Percentiles rank a stretch among this genome's conserved stretches.
Conservation (phyloP, 129 eudicot species). For the Pittosporum tobira region DNA sequence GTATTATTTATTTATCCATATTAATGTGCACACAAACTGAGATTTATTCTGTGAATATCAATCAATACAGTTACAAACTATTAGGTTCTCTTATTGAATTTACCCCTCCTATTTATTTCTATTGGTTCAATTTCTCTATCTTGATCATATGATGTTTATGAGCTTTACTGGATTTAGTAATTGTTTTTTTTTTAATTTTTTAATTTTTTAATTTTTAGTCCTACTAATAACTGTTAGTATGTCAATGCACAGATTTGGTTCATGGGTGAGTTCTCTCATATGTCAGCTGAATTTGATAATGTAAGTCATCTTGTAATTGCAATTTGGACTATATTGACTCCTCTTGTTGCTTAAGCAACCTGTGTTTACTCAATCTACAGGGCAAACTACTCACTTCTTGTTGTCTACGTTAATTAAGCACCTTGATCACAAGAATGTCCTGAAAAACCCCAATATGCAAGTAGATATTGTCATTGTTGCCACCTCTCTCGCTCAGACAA, state of each 20-base stretch:
- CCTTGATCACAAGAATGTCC: slow-evolving; percentile 63
- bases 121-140: no score
- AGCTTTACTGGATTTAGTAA: background rate
- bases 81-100: no score
- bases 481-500: slow-evolving; percentile 40
- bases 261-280: slow-evolving; percentile 62
- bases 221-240: slow-evolving; percentile 6
- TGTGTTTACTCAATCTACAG: slow-evolving; percentile 27
- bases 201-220: background rate
- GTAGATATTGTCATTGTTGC: slow-evolving; percentile 46
- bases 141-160: no score
- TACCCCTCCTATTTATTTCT: no score
- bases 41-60: no score
- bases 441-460: slow-evolving; percentile 41
- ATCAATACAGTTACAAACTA: no score
- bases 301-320: slow-evolving; percentile 30
- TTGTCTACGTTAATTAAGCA: slow-evolving; percentile 55
- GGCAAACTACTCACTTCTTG: slow-evolving; percentile 48
- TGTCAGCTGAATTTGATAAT: slow-evolving; percentile 54
- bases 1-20: no score
- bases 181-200: no score
- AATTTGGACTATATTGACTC: no score
- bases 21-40: no score
- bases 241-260: slow-evolving; percentile 53
- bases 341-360: no score